Percentiles rank a stretch among this genome's conserved stretches.
Evolutionary conservation across 73 alveolate genomes (phyloP).

Genomic region (Breviolum minutum): DNA sequence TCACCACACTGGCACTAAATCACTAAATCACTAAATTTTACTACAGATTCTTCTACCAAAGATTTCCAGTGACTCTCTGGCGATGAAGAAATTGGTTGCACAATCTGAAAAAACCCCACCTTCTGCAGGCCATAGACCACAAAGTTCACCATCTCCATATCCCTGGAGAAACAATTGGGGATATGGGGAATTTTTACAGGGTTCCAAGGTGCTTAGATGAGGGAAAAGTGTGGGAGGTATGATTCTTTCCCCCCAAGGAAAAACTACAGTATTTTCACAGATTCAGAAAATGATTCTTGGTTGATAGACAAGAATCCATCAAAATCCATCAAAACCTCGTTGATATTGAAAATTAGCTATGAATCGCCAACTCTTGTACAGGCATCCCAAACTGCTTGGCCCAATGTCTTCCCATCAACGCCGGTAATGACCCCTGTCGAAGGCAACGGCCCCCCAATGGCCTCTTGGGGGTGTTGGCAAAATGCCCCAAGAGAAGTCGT

Average conservation of each 20-base stretch:
- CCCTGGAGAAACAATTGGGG: not conserved
- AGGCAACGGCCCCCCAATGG: not conserved
- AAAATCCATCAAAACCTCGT: not conserved
- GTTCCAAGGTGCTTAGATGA: too few species aligned
- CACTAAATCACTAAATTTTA: not conserved
- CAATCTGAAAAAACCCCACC: not conserved
- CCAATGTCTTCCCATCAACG: not conserved
- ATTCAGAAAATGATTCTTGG: too few species aligned
- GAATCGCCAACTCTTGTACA: too few species aligned
- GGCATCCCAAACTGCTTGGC: too few species aligned
- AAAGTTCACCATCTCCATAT: slow-evolving; percentile 21
- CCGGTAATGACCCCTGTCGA: not conserved
- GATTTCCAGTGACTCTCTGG: not conserved
- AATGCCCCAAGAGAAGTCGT: slow-evolving; percentile 16
- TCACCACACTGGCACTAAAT: too few species aligned
- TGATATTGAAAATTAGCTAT: not conserved
- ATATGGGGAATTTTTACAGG: not conserved
- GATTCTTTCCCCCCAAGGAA: not conserved
- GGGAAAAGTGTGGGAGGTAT: not conserved
- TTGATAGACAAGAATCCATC: not conserved
- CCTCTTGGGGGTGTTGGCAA: not conserved
- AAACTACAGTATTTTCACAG: not conserved
- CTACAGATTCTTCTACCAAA: not conserved
- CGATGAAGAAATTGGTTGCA: not conserved
- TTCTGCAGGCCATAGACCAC: slow-evolving; percentile 64